These are phyloP conservation scores for Tirmania nivea DNA, from an alignment of 495 filamentous ascomycete species.

Conservation along the genomic window DNA sequence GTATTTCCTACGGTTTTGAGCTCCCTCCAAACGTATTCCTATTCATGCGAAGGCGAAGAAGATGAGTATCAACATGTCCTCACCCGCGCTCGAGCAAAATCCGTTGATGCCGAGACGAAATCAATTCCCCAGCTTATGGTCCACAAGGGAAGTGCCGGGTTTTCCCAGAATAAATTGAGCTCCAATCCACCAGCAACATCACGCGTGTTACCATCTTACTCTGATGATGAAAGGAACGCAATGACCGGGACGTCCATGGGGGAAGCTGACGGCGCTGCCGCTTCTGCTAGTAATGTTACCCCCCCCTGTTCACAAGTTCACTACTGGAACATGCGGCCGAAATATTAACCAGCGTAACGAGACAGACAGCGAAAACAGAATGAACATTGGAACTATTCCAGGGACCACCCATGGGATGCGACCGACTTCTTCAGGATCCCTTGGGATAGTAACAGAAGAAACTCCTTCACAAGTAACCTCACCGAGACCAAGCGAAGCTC, in stretches of 20 bases:
- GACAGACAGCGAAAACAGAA: too few relatives aligned
- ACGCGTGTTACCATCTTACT: slow-evolving; percentile 4
- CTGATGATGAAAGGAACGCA: slow-evolving; percentile 7
- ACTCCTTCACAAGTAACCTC: too few relatives aligned
- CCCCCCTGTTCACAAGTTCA: background rate
- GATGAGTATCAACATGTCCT: slow-evolving; percentile 19
- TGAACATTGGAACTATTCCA: too few relatives aligned
- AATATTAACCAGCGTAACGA: too few relatives aligned
- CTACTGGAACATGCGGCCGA: too few relatives aligned
- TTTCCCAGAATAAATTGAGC: background rate
- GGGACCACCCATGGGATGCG: too few relatives aligned
- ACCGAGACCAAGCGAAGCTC: too few relatives aligned
- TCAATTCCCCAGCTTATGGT: background rate
- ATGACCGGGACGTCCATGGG: background rate
- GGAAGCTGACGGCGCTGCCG: background rate
- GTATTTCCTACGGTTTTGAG: slow-evolving; percentile 83
- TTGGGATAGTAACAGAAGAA: too few relatives aligned
- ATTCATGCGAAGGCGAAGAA: slow-evolving; percentile 25
- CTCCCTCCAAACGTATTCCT: slow-evolving; percentile 48
- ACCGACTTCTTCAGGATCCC: too few relatives aligned
- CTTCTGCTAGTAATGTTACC: background rate
- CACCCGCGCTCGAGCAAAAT: background rate
- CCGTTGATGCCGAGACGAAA: background rate
- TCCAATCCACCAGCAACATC: background rate
- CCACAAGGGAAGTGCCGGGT: background rate